These are phyloP conservation scores for Saksenaea oblongispora DNA, from an alignment of 371 early-diverging fungal genomes.

Conservation along the genomic window DNA sequence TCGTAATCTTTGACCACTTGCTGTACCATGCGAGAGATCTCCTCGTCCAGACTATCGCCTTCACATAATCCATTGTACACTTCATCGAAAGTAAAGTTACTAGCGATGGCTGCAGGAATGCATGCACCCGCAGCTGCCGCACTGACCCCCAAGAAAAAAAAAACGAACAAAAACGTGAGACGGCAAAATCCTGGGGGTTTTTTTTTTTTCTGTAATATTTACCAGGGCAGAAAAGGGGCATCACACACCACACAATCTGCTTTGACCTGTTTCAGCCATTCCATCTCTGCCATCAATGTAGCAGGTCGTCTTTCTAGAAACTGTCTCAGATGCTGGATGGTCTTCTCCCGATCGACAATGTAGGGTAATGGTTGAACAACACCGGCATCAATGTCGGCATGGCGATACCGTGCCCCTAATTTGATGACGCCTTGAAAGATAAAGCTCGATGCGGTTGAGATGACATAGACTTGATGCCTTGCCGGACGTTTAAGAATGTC, in stretches of 20 bases:
- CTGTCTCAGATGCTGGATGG: slow-evolving; percentile 45
- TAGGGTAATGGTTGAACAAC: slow-evolving; percentile 75
- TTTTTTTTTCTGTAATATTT: slow-evolving; percentile 11
- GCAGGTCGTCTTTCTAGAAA: slow-evolving; percentile 52
- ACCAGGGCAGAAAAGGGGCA: slow-evolving; percentile 73
- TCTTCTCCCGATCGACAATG: slow-evolving; percentile 64
- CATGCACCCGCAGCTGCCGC: slow-evolving; percentile 60
- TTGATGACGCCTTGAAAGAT: slow-evolving; percentile 66
- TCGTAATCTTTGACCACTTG: slow-evolving; percentile 58
- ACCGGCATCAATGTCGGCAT: slow-evolving; percentile 68
- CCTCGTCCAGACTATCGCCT: slow-evolving; percentile 54
- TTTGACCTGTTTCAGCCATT: slow-evolving; percentile 55
- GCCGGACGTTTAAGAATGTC: slow-evolving; percentile 58
- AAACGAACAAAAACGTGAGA: background rate
- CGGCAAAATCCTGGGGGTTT: background rate
- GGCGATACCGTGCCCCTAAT: slow-evolving; percentile 59
- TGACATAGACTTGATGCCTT: slow-evolving; percentile 63
- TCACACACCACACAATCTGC: slow-evolving; percentile 72
- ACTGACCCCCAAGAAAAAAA: slow-evolving; percentile 24
- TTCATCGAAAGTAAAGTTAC: slow-evolving; percentile 81
- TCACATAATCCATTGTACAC: slow-evolving; percentile 66
- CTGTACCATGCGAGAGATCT: slow-evolving; percentile 50
- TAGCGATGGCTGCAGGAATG: slow-evolving; percentile 69
- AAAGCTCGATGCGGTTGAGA: slow-evolving; percentile 66
- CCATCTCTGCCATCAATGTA: slow-evolving; percentile 50